A percentile compares a stretch with the other conserved stretches of the same genome.
Conservation (phyloP, 2,329 filamentous ascomycete genomes). For the Epichloe brachyelytri region DNA sequence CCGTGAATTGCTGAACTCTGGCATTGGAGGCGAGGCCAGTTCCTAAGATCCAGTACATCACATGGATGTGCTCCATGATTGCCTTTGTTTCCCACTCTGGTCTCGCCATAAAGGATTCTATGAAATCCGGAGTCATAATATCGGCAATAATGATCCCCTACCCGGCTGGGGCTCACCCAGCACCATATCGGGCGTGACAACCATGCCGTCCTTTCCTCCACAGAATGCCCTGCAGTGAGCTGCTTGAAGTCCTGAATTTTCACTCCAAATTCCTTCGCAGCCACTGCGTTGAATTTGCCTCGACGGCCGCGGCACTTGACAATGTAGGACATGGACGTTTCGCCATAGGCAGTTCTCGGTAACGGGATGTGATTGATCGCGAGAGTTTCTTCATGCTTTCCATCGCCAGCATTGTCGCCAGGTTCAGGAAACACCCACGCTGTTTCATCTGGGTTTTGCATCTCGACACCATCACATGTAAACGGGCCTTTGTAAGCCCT, state of each 20-base stretch:
- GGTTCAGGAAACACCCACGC: conserved; percentile 17
- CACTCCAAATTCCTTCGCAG: conserved; percentile 54
- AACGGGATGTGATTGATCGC: conserved; percentile 28
- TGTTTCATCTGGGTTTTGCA: conserved; percentile 11
- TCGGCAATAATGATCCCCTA: conserved; percentile 66
- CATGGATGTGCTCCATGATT: conserved; percentile 53
- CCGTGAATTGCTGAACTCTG: conserved; percentile 57
- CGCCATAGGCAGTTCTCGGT: conserved; percentile 53
- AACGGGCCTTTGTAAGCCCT: conserved; percentile 54
- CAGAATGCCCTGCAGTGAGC: conserved; percentile 50
- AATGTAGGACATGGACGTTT: conserved; percentile 72
- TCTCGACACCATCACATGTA: conserved; percentile 9
- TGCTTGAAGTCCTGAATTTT: conserved; percentile 39
- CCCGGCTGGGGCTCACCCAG: conserved; percentile 55
- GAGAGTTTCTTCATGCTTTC: conserved; percentile 8
- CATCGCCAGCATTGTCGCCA: conserved; percentile 7
- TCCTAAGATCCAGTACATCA: conserved; percentile 74
- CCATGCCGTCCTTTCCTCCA: conserved; percentile 49
- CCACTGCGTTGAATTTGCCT: conserved; percentile 63
- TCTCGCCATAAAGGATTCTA: conserved; percentile 55
- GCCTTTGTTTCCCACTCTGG: conserved; percentile 56
- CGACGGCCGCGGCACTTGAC: conserved; percentile 63
- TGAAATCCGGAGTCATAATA: conserved; percentile 55
- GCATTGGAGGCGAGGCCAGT: conserved; percentile 49
- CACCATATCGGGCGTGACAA: conserved; percentile 79